These are phyloP conservation scores for Gonium pectorale DNA, from an alignment of 139 green algal genomes.

Conservation along the genomic window DNA sequence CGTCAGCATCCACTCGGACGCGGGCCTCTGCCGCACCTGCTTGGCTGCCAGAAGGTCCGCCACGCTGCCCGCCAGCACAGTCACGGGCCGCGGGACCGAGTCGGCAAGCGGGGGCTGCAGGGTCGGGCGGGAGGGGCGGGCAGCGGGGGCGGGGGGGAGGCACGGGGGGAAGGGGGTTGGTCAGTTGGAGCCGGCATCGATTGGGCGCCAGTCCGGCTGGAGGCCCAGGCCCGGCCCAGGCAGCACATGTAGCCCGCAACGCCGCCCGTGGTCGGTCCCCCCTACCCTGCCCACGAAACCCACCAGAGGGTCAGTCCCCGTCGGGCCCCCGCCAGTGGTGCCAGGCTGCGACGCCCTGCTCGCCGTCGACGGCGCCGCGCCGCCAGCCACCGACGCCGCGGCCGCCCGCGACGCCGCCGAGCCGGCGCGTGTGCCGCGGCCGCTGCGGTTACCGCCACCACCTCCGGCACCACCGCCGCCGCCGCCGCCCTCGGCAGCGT, in stretches of 20 bases:
- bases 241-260: too few relatives aligned
- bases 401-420: not conserved
- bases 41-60: slow-evolving; percentile 44
- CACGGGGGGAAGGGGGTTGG: not conserved
- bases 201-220: too few relatives aligned
- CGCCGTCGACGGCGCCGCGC: not conserved
- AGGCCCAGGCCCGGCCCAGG: too few relatives aligned
- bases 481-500: not conserved
- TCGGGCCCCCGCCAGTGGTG: too few relatives aligned
- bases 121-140: not conserved
- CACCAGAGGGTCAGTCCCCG: too few relatives aligned
- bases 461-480: too few relatives aligned
- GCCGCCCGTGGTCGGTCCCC: too few relatives aligned
- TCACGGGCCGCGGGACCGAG: slow-evolving; percentile 36
- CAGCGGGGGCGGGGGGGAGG: not conserved
- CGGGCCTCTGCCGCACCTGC: not conserved
- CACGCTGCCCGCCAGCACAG: slow-evolving; percentile 41
- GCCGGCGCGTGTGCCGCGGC: too few relatives aligned
- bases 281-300: too few relatives aligned
- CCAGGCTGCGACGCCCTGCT: too few relatives aligned
- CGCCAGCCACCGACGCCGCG: not conserved
- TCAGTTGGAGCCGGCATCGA: not conserved
- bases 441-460: too few relatives aligned
- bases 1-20: too few relatives aligned
- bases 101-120: slow-evolving; percentile 1